A percentile compares a stretch with the other conserved stretches of the same genome.
These are phyloP conservation scores for Populus tremula DNA, from an alignment of 345 rosid species.

Conservation along the genomic window DNA sequence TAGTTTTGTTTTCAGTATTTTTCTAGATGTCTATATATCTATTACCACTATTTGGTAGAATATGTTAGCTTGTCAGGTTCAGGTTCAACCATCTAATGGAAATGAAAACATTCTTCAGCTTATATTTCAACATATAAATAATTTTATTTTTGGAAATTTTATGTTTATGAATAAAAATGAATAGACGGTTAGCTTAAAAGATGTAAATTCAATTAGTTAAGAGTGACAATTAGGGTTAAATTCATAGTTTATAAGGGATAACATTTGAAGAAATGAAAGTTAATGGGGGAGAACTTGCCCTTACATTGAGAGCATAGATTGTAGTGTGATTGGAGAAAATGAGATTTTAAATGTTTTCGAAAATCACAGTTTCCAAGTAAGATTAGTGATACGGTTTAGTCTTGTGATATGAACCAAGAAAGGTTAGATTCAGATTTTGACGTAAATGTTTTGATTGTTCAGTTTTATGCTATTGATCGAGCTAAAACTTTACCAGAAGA, in stretches of 20 bases:
- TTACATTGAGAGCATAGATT: neutral
- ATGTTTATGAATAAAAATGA: no score
- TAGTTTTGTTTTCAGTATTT: no score
- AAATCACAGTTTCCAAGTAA: neutral
- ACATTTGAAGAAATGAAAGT: neutral
- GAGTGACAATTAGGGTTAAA: neutral
- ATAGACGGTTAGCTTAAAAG: no score
- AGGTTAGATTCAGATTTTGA: no score
- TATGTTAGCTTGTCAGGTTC: neutral
- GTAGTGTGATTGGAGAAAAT: neutral
- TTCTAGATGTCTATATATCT: no score
- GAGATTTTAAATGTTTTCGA: neutral
- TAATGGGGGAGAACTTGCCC: neutral
- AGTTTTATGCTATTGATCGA: no score
- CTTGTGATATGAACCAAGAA: no score
- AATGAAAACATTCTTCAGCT: neutral
- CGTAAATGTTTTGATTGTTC: no score
- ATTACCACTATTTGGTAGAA: no score
- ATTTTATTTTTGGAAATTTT: neutral
- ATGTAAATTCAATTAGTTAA: neutral
- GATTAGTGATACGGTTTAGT: no score
- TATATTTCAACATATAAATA: neutral
- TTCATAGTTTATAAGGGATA: neutral
- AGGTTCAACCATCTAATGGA: neutral
- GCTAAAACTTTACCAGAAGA: no score